These are phyloP conservation scores for Atkinsonella texensis DNA, from an alignment of 2,329 filamentous ascomycete species.

Conservation along the genomic window DNA sequence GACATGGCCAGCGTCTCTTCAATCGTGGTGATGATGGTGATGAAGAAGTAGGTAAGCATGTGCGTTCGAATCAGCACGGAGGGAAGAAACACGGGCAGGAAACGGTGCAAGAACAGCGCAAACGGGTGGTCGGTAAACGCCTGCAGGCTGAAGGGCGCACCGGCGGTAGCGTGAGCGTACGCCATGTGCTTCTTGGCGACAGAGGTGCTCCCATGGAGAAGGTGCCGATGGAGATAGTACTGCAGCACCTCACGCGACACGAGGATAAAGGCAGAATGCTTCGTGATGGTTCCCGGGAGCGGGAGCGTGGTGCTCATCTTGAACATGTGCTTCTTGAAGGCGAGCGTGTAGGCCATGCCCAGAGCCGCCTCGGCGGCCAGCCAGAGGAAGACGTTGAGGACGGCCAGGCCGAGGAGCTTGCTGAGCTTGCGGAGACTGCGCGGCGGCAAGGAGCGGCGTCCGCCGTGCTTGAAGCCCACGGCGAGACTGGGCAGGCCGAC, in stretches of 20 bases:
- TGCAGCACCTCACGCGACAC: constrained; percentile 44
- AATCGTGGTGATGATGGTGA: constrained; percentile 48
- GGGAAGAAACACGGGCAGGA: constrained; percentile 54
- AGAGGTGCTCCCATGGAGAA: constrained; percentile 44
- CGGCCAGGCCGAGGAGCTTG: constrained; percentile 27
- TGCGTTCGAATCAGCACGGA: constrained; percentile 55
- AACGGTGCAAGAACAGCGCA: constrained; percentile 48
- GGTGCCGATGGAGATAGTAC: constrained; percentile 62
- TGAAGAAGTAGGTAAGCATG: constrained; percentile 58
- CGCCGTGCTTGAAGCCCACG: constrained; percentile 57
- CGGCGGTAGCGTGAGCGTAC: constrained; percentile 39
- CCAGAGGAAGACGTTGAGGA: constrained; percentile 33
- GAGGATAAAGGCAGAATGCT: constrained; percentile 33
- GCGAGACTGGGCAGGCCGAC: constrained; percentile 55
- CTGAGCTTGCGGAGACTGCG: constrained; percentile 24
- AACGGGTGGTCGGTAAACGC: constrained; percentile 58
- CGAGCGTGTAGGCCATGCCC: constrained; percentile 22
- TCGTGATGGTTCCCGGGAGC: constrained; percentile 40
- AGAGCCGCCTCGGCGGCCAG: constrained; percentile 31
- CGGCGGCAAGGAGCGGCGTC: constrained; percentile 34
- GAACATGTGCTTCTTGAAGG: constrained; percentile 31
- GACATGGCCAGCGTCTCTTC: constrained; percentile 57
- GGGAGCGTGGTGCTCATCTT: constrained; percentile 36
- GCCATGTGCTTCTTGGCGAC: constrained; percentile 30
- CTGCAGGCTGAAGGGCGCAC: constrained; percentile 49